Percentiles rank a stretch among this genome's conserved stretches.
These are phyloP conservation scores for Diphasiastrum complanatum DNA, from an alignment of 83 land plant species.

Conservation along the genomic window DNA sequence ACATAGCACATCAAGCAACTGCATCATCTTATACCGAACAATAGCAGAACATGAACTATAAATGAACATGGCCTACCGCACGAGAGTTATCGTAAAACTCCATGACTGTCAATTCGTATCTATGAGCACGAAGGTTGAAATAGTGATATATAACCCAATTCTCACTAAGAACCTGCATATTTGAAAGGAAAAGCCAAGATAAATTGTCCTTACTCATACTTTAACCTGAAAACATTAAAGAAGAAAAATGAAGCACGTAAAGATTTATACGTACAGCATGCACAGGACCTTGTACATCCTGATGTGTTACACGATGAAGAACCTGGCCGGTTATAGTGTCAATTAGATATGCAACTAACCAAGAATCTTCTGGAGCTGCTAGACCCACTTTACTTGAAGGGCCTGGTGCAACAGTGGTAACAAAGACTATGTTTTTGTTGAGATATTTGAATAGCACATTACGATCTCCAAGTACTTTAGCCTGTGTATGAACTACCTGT, in stretches of 20 bases:
- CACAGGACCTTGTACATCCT: constrained; percentile 15
- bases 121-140: neutral
- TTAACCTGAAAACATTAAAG: neutral
- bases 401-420: neutral
- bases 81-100: constrained; percentile 5
- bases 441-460: constrained; percentile 85
- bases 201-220: neutral
- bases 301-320: constrained; percentile 3
- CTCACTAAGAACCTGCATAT: constrained; percentile 16
- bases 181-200: neutral
- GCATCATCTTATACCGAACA: neutral
- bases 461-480: constrained; percentile 72
- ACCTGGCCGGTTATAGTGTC: constrained; percentile 14
- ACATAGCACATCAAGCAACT: constrained; percentile 1
- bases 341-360: neutral
- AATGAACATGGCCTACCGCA: constrained; percentile 1
- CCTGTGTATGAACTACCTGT: constrained; percentile 92
- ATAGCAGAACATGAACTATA: constrained; percentile 5
- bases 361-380: neutral
- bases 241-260: neutral
- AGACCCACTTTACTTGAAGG: neutral
- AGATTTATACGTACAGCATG: constrained; percentile 14
- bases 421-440: constrained; percentile 49
- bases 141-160: constrained; percentile 15
- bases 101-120: neutral